Conservation (phyloP, 2,329 filamentous ascomycete genomes). For the Lecanosticta acicola region DNA sequence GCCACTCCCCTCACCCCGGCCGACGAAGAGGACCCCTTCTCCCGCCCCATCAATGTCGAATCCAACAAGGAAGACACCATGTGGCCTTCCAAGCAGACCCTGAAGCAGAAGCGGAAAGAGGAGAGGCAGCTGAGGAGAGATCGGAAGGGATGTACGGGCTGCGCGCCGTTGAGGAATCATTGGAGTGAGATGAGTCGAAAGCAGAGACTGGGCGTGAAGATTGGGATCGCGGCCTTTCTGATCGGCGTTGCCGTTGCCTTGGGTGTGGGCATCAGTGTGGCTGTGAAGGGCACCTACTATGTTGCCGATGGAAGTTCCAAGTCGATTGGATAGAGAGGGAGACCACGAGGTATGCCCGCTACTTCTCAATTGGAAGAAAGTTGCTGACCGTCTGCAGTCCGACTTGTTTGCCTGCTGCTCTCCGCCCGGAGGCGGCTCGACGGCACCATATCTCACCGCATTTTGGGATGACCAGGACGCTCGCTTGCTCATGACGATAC, state of each 20-base stretch:
- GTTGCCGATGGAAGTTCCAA: constrained; percentile 31
- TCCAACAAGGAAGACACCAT: constrained; percentile 46
- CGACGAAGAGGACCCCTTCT: constrained; percentile 35
- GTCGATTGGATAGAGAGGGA: constrained; percentile 6
- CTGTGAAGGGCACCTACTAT: constrained; percentile 46
- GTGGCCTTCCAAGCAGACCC: constrained; percentile 47
- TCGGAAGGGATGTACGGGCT: constrained; percentile 34
- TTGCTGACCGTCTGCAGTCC: not conserved
- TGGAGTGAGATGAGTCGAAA: constrained; percentile 40
- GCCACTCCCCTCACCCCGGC: constrained; percentile 30
- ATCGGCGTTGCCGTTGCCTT: constrained; percentile 44
- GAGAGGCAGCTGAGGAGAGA: constrained; percentile 31
- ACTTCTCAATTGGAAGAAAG: too few relatives aligned
- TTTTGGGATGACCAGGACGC: too few relatives aligned
- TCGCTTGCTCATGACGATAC: not conserved
- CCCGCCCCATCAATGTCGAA: constrained; percentile 39
- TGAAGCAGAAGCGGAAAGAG: constrained; percentile 38
- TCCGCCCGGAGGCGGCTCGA: too few relatives aligned
- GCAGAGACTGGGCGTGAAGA: constrained; percentile 42
- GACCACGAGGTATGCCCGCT: not conserved
- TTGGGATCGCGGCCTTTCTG: constrained; percentile 42
- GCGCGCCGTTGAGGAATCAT: constrained; percentile 20
- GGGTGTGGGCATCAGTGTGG: constrained; percentile 45
- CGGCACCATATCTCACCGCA: too few relatives aligned
- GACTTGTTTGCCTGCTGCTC: too few relatives aligned